These are phyloP conservation scores for Coix lacrymajobi DNA, from an alignment of 176 grass and related monocot species.

Conservation along the genomic window DNA sequence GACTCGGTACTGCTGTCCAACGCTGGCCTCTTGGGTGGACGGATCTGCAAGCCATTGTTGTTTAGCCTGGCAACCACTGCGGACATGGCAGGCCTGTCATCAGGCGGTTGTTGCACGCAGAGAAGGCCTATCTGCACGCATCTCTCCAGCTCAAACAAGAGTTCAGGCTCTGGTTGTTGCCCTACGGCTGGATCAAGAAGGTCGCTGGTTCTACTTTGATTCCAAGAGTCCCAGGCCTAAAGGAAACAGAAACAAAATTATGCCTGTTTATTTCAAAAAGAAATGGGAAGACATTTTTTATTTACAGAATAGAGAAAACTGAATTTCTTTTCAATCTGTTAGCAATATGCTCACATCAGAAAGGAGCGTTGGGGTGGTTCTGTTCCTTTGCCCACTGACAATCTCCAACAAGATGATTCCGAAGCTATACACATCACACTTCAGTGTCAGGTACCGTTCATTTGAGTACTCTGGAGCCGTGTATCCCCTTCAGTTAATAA, in stretches of 20 bases:
- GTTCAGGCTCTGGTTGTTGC: not conserved
- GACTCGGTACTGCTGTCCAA: not conserved
- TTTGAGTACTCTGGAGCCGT: not conserved
- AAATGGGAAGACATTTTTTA: too few relatives aligned
- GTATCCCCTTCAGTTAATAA: not conserved
- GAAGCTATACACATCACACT: slow-evolving; percentile 30
- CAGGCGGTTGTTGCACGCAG: slow-evolving; percentile 37
- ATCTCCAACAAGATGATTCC: slow-evolving; percentile 2
- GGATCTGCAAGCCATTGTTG: not conserved
- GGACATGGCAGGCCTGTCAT: slow-evolving; percentile 34
- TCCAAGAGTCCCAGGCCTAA: slow-evolving; percentile 43
- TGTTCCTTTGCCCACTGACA: not conserved
- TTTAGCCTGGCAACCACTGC: slow-evolving; percentile 24
- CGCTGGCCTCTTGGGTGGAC: slow-evolving; percentile 6
- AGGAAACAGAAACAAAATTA: not conserved
- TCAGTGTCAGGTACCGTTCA: not conserved
- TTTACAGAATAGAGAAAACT: too few relatives aligned
- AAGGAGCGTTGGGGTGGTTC: not conserved
- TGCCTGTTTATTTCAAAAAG: not conserved
- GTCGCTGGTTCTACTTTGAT: not conserved
- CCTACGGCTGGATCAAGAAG: slow-evolving; percentile 18
- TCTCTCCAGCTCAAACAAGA: not conserved
- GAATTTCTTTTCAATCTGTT: not conserved
- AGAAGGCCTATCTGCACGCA: slow-evolving; percentile 51
- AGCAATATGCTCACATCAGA: not conserved